Percentiles rank a stretch among this genome's conserved stretches.
phyloP scores from a whole-genome alignment of 495 filamentous ascomycete species.

The Endocarpon pusillum region DNA sequence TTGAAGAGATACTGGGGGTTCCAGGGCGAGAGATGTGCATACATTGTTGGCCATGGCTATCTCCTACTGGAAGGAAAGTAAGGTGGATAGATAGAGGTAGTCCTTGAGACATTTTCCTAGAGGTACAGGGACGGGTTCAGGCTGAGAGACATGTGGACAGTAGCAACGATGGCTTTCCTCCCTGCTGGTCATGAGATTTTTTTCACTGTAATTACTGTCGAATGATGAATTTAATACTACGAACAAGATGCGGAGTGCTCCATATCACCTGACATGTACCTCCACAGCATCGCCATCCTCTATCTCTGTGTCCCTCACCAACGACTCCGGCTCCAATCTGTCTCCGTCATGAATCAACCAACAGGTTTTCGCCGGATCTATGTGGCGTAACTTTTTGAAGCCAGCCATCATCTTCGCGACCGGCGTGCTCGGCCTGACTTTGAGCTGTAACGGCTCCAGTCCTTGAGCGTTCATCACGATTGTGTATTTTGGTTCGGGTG shows the following conservation, averaged over 20 bases:
- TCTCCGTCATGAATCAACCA: constrained; percentile 71
- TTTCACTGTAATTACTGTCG: neutral
- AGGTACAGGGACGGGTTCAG: neutral
- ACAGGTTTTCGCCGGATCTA: constrained; percentile 33
- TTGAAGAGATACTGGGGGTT: too few species aligned
- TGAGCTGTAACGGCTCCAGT: constrained; percentile 36
- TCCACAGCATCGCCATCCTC: constrained; percentile 65
- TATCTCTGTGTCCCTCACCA: constrained; percentile 54
- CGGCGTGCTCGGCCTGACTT: constrained; percentile 36
- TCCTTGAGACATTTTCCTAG: neutral
- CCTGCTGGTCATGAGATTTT: neutral
- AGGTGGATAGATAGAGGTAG: neutral
- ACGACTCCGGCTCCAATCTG: constrained; percentile 38
- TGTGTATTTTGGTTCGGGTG: constrained; percentile 23
- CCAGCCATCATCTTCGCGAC: constrained; percentile 36
- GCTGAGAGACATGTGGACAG: too few species aligned
- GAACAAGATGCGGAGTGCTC: too few species aligned
- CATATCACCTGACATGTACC: constrained; percentile 44
- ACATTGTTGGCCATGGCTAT: too few species aligned
- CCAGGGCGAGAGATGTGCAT: too few species aligned
- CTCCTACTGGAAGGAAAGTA: too few species aligned
- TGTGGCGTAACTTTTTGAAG: constrained; percentile 28
- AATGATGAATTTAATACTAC: neutral
- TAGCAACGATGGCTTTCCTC: too few species aligned
- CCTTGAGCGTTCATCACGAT: constrained; percentile 43